Base-by-base conservation (phyloP, 352 stramenopile genomes). In the Globisporangium iwayamae region DNA sequence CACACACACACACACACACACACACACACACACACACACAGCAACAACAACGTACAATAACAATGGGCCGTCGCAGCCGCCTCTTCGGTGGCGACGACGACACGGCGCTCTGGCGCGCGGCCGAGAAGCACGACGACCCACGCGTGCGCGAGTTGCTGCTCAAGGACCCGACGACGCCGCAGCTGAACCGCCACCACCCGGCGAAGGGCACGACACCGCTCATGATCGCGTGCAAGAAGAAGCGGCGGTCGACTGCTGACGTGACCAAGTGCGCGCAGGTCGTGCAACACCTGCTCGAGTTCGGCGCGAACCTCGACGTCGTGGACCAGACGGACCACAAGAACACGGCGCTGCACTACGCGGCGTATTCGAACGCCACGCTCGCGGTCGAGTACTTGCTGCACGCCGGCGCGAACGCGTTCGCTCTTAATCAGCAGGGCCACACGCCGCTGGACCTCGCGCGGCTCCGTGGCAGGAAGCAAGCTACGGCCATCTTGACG, bases 311-410 rank as follows among this genome's bases (percentile, higher is more conserved):
- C 45, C 48, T 80, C 38, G 36, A 79, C 32, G 54, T 74, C 9
- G 65, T 65, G 3, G 79, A 88, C 66, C 68, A 50, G 4, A 67
- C 65, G 45, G 72, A 74, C 22, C 71, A 79, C 62, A 62, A 66
- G 52, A 79, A 79, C 68, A 93, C 85, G 50, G 82, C 82, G 55
- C 70, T 93, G 51, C 85, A 93, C 45, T 81, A 84, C 59, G 85
- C 85, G 8, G 81, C 82, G 14, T 76, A 81, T 56, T 68, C 64
- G 51, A 87, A 91, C 65, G 72, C 75, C 30, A 62, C 83, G 48
- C 55, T 65, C 3, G 72, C 79, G 25, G 39, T 90, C 59, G 82
- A 91, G 63, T 66, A 80, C 41, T 45, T 93, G 69, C 68, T 91
- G 34, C 65, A 74, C 25, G 73, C 74, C 8, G 79, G 75, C 20